Evolutionary conservation across 441 rosid genomes (phyloP).

Genomic region (Theobroma grandiflorum): DNA sequence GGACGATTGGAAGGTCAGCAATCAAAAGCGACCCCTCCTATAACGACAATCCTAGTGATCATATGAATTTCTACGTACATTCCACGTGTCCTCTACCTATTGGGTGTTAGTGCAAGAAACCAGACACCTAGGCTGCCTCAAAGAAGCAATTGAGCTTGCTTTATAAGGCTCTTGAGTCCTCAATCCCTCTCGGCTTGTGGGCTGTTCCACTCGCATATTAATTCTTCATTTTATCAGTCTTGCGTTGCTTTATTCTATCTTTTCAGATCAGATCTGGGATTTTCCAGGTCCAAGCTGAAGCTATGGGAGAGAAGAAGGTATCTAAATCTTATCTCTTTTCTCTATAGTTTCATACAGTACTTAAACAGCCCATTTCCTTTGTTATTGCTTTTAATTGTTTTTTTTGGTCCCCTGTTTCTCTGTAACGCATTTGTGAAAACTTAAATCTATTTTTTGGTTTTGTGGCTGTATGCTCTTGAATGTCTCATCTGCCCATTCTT

Average conservation of each 20-base stretch:
- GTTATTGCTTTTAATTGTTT: not conserved
- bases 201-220: not conserved
- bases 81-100: conserved; percentile 7
- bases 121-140: not conserved
- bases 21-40: not conserved
- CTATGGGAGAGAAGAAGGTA: conserved; percentile 25
- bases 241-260: not conserved
- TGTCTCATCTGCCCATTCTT: not conserved
- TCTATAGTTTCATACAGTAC: not conserved
- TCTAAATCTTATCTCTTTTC: not conserved
- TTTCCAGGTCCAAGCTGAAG: not conserved
- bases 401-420: not conserved
- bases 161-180: not conserved
- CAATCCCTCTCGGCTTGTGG: not conserved
- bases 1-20: conserved; percentile 16
- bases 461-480: not conserved
- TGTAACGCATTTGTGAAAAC: not conserved
- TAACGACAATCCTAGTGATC: conserved; percentile 14
- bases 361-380: not conserved
- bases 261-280: conserved; percentile 1
- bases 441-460: not conserved
- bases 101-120: not conserved
- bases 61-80: conserved; percentile 10
- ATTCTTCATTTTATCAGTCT: not conserved
- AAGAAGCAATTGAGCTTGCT: not conserved